phyloP scores from a whole-genome alignment of 192 early-diverging fungal species.

The Endogone sp. region DNA sequence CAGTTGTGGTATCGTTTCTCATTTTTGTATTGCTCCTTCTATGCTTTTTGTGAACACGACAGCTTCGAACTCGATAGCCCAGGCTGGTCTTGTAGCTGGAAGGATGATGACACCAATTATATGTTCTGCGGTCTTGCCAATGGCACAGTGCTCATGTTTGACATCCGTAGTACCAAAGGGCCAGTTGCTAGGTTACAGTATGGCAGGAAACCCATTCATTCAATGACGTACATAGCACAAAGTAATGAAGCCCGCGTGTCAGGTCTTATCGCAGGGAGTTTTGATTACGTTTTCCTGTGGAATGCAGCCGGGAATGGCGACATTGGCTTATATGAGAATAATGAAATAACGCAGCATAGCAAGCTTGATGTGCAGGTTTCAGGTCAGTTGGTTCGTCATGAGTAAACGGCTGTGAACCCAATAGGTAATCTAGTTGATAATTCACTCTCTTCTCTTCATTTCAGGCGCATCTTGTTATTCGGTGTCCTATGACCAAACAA shows the following conservation, averaged over 20 bases:
- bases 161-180: neutral
- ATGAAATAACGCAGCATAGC: neutral
- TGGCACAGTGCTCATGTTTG: conserved; percentile 2
- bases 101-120: neutral
- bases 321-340: neutral
- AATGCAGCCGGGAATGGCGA: neutral
- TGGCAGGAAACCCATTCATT: neutral
- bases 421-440: no score
- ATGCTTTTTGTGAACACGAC: no score
- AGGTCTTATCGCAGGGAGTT: neutral
- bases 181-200: neutral
- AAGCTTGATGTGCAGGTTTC: neutral
- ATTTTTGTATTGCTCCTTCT: no score
- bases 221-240: neutral
- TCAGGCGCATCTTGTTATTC: neutral
- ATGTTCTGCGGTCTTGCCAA: neutral
- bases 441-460: neutral
- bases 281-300: neutral
- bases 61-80: conserved; percentile 22
- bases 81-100: conserved; percentile 35
- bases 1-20: no score
- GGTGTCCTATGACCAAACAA: neutral
- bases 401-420: no score
- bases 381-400: neutral
- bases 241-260: neutral